Conservation (phyloP, 768 basidiomycete genomes). For the Pisolithus microcarpus region DNA sequence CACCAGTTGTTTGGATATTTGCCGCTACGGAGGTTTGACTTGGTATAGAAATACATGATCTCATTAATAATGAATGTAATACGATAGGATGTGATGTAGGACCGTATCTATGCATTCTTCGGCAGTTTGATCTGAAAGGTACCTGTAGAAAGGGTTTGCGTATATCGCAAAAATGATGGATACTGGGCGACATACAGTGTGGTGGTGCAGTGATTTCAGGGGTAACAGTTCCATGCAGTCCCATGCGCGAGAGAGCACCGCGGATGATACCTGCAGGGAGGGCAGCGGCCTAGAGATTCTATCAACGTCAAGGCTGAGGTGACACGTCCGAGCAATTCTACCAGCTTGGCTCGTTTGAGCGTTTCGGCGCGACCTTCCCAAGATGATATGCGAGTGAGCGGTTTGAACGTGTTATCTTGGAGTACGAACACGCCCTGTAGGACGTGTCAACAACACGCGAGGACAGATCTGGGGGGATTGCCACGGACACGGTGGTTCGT, state of each 20-base stretch:
- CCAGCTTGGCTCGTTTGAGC: conserved; percentile 61
- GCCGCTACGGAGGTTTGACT: too few relatives aligned
- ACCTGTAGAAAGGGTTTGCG: conserved; percentile 36
- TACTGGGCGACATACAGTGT: conserved; percentile 55
- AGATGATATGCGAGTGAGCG: conserved; percentile 73
- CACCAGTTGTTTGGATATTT: too few relatives aligned
- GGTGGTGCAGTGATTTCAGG: conserved; percentile 78
- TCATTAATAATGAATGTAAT: neutral
- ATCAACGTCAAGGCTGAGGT: neutral
- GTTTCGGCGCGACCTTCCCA: conserved; percentile 74
- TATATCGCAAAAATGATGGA: neutral
- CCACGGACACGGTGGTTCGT: conserved; percentile 82
- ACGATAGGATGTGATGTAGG: neutral
- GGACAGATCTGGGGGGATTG: neutral
- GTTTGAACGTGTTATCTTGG: conserved; percentile 87
- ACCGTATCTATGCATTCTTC: conserved; percentile 43
- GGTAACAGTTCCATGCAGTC: conserved; percentile 64
- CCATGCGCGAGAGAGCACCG: conserved; percentile 74
- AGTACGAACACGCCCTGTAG: conserved; percentile 87
- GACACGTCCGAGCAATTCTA: conserved; percentile 27
- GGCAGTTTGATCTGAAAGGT: conserved; percentile 80
- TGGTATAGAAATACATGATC: too few relatives aligned
- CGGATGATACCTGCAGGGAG: conserved; percentile 80
- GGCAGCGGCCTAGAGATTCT: conserved; percentile 56
- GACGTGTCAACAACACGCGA: neutral